Percentiles rank a stretch among this genome's conserved stretches.
Conservation (phyloP, 192 early-diverging fungal species). For the Gamsiella multidivaricata region DNA sequence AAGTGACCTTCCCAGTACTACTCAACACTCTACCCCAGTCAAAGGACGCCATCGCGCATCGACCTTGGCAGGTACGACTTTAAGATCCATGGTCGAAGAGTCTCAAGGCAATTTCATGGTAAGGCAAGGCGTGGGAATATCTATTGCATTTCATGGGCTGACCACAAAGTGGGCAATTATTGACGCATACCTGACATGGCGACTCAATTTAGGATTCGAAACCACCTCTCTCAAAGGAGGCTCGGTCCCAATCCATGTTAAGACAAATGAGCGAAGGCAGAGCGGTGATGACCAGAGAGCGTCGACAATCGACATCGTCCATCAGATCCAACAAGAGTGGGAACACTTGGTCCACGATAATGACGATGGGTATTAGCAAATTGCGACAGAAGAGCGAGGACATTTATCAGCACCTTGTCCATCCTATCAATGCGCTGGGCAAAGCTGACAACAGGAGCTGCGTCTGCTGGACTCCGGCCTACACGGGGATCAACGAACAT, state of each 20-base stretch:
- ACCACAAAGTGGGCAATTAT: too few species aligned
- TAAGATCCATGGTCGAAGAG: neutral
- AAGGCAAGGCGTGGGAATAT: neutral
- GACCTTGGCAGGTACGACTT: conserved; percentile 22
- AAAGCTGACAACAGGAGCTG: conserved; percentile 7
- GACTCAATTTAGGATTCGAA: conserved; percentile 2
- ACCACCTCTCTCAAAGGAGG: conserved; percentile 11
- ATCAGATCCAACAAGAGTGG: conserved; percentile 24
- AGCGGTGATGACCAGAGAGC: neutral
- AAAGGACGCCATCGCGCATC: conserved; percentile 33
- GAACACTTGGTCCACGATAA: conserved; percentile 34
- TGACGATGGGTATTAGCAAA: conserved; percentile 40
- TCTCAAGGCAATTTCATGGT: neutral
- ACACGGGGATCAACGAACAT: conserved; percentile 38
- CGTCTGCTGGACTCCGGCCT: conserved; percentile 35
- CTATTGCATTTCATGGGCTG: neutral
- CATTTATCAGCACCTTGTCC: conserved; percentile 39
- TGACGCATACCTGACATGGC: neutral
- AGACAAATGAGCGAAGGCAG: conserved; percentile 32
- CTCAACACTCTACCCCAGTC: neutral
- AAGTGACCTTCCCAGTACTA: neutral
- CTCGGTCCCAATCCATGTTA: conserved; percentile 7
- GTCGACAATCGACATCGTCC: conserved; percentile 31
- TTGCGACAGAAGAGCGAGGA: conserved; percentile 48
- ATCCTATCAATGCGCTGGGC: neutral